A percentile compares a stretch with the other conserved stretches of the same genome.
Conservation (phyloP, 2,329 filamentous ascomycete genomes). For the Pestalotiopsis sp. region DNA sequence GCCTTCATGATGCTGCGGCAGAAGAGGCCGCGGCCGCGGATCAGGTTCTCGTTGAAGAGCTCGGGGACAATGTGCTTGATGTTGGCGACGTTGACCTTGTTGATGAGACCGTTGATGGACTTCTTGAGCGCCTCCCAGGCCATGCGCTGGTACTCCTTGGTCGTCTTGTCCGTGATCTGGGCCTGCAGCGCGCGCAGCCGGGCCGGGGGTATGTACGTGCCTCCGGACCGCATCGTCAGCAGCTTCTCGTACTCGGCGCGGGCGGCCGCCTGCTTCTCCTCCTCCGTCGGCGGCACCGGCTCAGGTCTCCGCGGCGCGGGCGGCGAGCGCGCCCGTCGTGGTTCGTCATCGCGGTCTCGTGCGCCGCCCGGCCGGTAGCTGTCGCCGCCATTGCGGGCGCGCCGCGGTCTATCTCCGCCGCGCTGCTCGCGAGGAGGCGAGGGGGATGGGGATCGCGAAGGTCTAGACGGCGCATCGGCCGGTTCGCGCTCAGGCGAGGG, state of each 20-base stretch:
- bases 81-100: slow-evolving; percentile 98
- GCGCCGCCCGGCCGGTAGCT: slow-evolving; percentile 48
- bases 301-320: slow-evolving; percentile 20
- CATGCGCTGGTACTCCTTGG: slow-evolving; percentile 98
- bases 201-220: slow-evolving; percentile 94
- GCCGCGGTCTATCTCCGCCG: slow-evolving; percentile 28
- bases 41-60: slow-evolving; percentile 90
- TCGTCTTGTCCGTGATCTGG: slow-evolving; percentile 94
- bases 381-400: slow-evolving; percentile 49
- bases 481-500: neutral
- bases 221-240: slow-evolving; percentile 88
- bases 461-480: neutral
- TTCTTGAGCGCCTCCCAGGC: slow-evolving; percentile 99
- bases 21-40: slow-evolving; percentile 89
- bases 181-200: slow-evolving; percentile 89
- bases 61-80: slow-evolving; percentile 98
- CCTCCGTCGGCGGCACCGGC: slow-evolving; percentile 59
- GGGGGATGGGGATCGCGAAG: slow-evolving; percentile 25
- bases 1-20: slow-evolving; percentile 98
- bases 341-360: slow-evolving; percentile 9
- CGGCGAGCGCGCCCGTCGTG: slow-evolving; percentile 17
- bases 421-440: slow-evolving; percentile 33
- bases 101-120: slow-evolving; percentile 97
- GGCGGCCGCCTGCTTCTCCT: slow-evolving; percentile 83
- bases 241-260: slow-evolving; percentile 95